phyloP scores from a whole-genome alignment of 805 yeast species.

The Metschnikowia kofuensis region DNA sequence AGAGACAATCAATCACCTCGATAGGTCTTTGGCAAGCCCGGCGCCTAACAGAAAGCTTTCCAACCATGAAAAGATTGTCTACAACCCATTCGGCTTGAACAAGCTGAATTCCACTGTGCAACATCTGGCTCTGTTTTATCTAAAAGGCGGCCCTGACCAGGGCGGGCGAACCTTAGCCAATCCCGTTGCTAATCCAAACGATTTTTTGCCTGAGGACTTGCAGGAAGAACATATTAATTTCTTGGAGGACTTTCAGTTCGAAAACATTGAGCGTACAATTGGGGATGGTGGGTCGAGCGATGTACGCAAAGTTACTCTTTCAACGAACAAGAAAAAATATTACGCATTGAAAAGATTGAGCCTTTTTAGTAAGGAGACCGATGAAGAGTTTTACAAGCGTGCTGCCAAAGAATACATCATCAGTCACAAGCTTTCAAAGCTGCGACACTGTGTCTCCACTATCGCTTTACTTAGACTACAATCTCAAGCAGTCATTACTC shows the following conservation, averaged over 20 bases:
- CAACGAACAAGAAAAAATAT: slow-evolving; percentile 39
- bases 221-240: slow-evolving; percentile 48
- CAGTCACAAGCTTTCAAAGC: slow-evolving; percentile 50
- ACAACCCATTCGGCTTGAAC: slow-evolving; percentile 64
- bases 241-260: slow-evolving; percentile 53
- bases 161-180: slow-evolving; percentile 51
- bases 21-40: slow-evolving; percentile 16
- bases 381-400: slow-evolving; percentile 61
- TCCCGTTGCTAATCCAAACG: slow-evolving; percentile 67
- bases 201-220: slow-evolving; percentile 52
- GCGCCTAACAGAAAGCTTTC: slow-evolving; percentile 10
- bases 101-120: slow-evolving; percentile 25
- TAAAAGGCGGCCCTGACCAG: slow-evolving; percentile 32
- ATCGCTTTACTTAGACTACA: slow-evolving; percentile 56
- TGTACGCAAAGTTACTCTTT: slow-evolving; percentile 46
- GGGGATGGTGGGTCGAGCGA: slow-evolving; percentile 76
- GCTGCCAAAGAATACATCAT: slow-evolving; percentile 64
- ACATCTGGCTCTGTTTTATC: slow-evolving; percentile 24
- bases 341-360: slow-evolving; percentile 68
- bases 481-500: slow-evolving; percentile 47
- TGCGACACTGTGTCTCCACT: slow-evolving; percentile 59
- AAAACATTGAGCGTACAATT: slow-evolving; percentile 42
- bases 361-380: slow-evolving; percentile 58
- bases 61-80: slow-evolving; percentile 45
- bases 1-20: slow-evolving; percentile 39